phyloP scores from a whole-genome alignment of 352 stramenopile species.

The Phytopythium mirpurense region DNA sequence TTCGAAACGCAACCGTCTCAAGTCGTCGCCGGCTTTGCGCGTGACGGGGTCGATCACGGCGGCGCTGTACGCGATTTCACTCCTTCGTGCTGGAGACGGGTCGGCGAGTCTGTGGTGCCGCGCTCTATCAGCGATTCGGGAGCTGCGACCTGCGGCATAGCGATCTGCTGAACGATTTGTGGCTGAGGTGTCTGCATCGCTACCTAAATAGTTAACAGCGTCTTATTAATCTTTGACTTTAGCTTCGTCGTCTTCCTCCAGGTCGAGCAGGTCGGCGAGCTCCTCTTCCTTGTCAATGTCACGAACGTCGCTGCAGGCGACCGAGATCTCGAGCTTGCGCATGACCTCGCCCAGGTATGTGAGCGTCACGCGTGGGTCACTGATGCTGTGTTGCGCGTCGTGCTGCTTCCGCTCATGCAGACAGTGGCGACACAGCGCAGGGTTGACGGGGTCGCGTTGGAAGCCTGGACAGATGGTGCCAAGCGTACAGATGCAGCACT shows the following conservation, averaged over 20 bases:
- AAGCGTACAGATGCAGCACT: conserved; percentile 61
- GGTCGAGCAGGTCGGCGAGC: conserved; percentile 30
- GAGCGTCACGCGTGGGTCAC: conserved; percentile 31
- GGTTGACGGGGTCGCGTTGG: conserved; percentile 62
- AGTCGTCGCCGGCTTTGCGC: conserved; percentile 25
- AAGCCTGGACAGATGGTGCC: conserved; percentile 69
- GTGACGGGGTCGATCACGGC: conserved; percentile 18
- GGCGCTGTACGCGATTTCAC: conserved; percentile 19
- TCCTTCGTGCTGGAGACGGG: conserved; percentile 5
- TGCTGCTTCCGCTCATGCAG: conserved; percentile 71
- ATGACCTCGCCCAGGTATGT: conserved; percentile 43
- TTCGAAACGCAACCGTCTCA: conserved; percentile 25
- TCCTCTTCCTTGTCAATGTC: conserved; percentile 59
- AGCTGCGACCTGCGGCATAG: too few species aligned
- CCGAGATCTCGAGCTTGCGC: conserved; percentile 41
- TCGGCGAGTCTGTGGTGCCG: background rate
- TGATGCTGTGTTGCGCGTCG: conserved; percentile 33
- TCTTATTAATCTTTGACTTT: conserved; percentile 10
- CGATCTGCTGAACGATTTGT: background rate
- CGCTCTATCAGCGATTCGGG: background rate
- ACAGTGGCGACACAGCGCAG: conserved; percentile 67
- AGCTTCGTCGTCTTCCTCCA: conserved; percentile 15
- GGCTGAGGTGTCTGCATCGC: background rate
- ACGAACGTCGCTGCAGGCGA: conserved; percentile 45
- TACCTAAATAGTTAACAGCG: background rate